Conservation (phyloP, 2,329 filamentous ascomycete species). For the Exophiala calicioides region DNA sequence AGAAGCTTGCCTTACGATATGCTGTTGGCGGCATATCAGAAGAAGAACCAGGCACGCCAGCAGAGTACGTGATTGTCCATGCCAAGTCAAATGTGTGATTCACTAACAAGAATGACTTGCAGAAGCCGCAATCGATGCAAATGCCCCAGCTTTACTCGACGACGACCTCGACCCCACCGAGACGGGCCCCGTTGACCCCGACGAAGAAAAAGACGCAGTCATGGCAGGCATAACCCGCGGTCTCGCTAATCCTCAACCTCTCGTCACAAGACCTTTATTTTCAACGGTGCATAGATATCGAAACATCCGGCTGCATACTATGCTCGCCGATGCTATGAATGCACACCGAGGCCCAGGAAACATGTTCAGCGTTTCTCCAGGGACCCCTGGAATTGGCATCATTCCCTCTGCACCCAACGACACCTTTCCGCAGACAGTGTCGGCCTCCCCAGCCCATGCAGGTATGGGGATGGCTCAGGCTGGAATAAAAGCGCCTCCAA, state of each 20-base stretch:
- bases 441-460: conserved; percentile 21
- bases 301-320: conserved; percentile 64
- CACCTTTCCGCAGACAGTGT: conserved; percentile 19
- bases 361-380: conserved; percentile 41
- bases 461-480: conserved; percentile 20
- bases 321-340: conserved; percentile 61
- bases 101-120: conserved; percentile 33
- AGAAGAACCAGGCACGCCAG: conserved; percentile 98
- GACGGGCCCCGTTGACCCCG: conserved; percentile 74
- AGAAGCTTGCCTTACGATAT: conserved; percentile 89
- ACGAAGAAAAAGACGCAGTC: conserved; percentile 88
- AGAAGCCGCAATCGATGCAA: conserved; percentile 94
- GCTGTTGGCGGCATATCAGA: conserved; percentile 83
- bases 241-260: conserved; percentile 71
- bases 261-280: conserved; percentile 64
- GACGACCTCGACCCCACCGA: conserved; percentile 44
- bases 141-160: conserved; percentile 64
- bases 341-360: conserved; percentile 48
- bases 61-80: conserved; percentile 69
- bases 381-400: conserved; percentile 22
- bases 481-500: conserved; percentile 19
- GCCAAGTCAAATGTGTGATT: conserved; percentile 7
- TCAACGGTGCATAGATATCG: conserved; percentile 57
- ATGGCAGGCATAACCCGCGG: conserved; percentile 71
- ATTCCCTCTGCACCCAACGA: conserved; percentile 26